Base-by-base conservation (phyloP, 192 early-diverging fungal species). In the Coemansia sp. region DNA sequence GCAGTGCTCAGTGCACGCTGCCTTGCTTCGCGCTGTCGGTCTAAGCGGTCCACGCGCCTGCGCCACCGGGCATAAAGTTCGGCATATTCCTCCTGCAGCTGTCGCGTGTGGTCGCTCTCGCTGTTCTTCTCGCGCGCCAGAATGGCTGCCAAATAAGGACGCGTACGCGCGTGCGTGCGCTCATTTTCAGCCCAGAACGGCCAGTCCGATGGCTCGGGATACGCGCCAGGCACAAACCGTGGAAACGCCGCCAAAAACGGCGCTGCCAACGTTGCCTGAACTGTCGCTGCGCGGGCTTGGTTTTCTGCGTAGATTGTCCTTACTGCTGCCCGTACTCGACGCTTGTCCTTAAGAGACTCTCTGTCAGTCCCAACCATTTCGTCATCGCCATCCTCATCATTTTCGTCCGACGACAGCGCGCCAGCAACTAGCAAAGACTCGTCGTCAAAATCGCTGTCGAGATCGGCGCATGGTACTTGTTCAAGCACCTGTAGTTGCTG, bases 101-200 rank as follows among this genome's bases (percentile, higher is more conserved):
- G 50, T 2, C 70, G 69, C 37, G 64, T 58, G 58, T 77, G 75
- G 12, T 37, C 62, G 9, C 27, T 38, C 25, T 67, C 61, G 46
- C 72, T 68, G 5, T 3, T n/a, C 61, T 58, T 62, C 29, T 77
- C 76, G 6, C 70, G 65, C 4, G 19, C 70, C 11, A 82, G 64
- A 3, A 82, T 62, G 5, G 41, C 66, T 1, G 68, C 66, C 55
- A 82, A 41, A 12, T 66, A 64, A 5, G 80, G 76, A 32, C 57
- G 62, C 19, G 77, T 42, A 36, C 66, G 60, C 17, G 62, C 67
- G 31, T 82, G 76, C 12, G 48, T 66, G 5, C 59, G 51, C 44
- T 72, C 69, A 45, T 63, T 74, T n/a, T 74, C 75, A 2, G 48
- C 51, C 80, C 80, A 82, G 48, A 82, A 82, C 59, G 75, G 75